These are phyloP conservation scores for Penicillium antarcticum DNA, from an alignment of 495 filamentous ascomycete genomes.

Conservation along the genomic window DNA sequence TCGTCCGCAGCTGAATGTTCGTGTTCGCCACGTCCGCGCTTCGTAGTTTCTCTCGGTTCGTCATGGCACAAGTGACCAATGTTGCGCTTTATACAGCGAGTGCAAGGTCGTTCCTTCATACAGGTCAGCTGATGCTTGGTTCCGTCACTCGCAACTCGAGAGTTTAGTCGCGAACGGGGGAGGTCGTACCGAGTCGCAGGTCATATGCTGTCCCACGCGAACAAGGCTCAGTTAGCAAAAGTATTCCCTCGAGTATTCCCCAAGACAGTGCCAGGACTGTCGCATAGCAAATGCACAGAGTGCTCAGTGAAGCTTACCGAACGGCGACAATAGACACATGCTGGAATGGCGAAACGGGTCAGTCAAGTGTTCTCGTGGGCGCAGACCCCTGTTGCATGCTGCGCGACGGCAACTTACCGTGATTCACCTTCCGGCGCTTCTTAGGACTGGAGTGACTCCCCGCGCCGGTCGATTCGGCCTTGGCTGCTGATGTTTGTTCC, in stretches of 20 bases:
- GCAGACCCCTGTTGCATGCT: slow-evolving; percentile 30
- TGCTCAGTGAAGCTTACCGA: slow-evolving; percentile 67
- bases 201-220: slow-evolving; percentile 84
- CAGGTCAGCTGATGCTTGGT: slow-evolving; percentile 26
- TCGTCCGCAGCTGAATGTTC: slow-evolving; percentile 60
- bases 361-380: slow-evolving; percentile 30
- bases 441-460: slow-evolving; percentile 63
- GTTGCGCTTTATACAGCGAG: slow-evolving; percentile 96
- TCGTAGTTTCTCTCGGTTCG: slow-evolving; percentile 79
- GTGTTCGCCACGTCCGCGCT: slow-evolving; percentile 71
- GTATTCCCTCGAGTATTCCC: neutral
- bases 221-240: slow-evolving; percentile 38
- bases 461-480: slow-evolving; percentile 33
- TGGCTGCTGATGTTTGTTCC: slow-evolving; percentile 34
- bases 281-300: neutral
- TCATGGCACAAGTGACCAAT: slow-evolving; percentile 99
- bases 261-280: neutral
- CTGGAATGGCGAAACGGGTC: slow-evolving; percentile 49
- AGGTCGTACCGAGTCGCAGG: slow-evolving; percentile 94
- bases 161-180: slow-evolving; percentile 21
- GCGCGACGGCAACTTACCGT: slow-evolving; percentile 64
- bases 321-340: slow-evolving; percentile 98
- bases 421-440: slow-evolving; percentile 99
- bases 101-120: slow-evolving; percentile 85
- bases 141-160: slow-evolving; percentile 4